Base-by-base conservation (phyloP, 2,329 filamentous ascomycete species). In the Arthrobotrys entomopaga region DNA sequence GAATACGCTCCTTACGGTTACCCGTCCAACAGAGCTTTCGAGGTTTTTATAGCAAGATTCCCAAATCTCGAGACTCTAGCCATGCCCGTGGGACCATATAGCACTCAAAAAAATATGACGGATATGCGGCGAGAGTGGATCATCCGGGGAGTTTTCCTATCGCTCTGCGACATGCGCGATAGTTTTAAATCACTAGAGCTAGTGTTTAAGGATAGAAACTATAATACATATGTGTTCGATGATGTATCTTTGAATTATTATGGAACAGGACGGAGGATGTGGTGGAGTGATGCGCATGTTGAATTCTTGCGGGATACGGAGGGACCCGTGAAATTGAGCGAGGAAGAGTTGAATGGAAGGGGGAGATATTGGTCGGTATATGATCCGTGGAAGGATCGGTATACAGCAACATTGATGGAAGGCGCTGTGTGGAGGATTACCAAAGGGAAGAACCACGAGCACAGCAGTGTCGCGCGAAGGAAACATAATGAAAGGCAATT, bases 281-380 rank as follows among this genome's bases (percentile, higher is more conserved):
- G 46, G 46, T 49, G 46, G 46, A 4, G 11, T 3, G 11, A 4
- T 19, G 19, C 13, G 22, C 10, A 22, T 53, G 24, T 53, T 26
- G 11, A 26, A 3, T 4, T 29, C 24, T 53, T 53, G 13, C 26
- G 3, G 20, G 10, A 34, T 6, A 26, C 13, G 20, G 13, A 20
- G 24, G 13, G 20, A 22, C 50, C 50, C 4, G 13, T 43, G 6
- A 40, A 20, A 16, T 22, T 66, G 2, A 5, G 34, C 1, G 52
- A 50, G 0, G 2, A 48, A 1, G 53, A 66, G 20, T 22, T 66
- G 26, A 42, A 66, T 11, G 43, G 29, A 7, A 29, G 63, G 16
- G 63, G 52, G 7, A 58, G 63, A 10, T 58, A 66, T 19, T 58
- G 63, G 53, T 50, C 63, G 6, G 7, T 26, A 1, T 58, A 66